phyloP scores from a whole-genome alignment of 345 rosid species.

The Rhodamnia argentea region DNA sequence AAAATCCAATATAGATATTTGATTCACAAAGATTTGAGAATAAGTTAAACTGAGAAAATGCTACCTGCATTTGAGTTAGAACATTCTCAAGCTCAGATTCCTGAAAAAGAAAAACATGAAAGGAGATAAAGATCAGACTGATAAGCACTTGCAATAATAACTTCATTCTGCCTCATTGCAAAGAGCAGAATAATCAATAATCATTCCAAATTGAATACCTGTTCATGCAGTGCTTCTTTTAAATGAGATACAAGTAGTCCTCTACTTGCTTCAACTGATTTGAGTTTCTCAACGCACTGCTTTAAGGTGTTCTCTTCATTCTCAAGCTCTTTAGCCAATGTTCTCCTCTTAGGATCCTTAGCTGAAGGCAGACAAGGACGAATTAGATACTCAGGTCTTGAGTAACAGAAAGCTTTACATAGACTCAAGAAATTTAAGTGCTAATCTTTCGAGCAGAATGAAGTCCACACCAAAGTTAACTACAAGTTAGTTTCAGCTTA shows the following conservation, averaged over 20 bases:
- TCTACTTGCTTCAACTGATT: constrained; percentile 68
- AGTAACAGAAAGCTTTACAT: rapidly evolving
- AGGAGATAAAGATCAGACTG: background rate
- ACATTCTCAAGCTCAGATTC: constrained; percentile 83
- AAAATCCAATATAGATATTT: background rate
- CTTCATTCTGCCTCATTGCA: background rate
- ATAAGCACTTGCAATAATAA: rapidly evolving
- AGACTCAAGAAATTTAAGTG: rapidly evolving
- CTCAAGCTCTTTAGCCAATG: constrained; percentile 57
- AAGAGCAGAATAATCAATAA: rapidly evolving
- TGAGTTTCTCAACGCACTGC: constrained; percentile 71
- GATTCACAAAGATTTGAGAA: rapidly evolving
- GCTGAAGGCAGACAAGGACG: constrained; percentile 21
- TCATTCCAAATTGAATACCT: constrained; percentile 17
- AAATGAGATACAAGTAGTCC: constrained; percentile 66
- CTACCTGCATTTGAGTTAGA: constrained; percentile 79
- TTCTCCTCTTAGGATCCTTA: constrained; percentile 48
- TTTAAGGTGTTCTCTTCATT: constrained; percentile 66
- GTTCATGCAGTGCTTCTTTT: constrained; percentile 72
- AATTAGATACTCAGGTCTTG: background rate
- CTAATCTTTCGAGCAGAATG: rapidly evolving
- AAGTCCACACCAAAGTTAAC: background rate
- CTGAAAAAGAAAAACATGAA: constrained; percentile 17
- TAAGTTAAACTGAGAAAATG: background rate
- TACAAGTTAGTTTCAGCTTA: constrained; percentile 7